These are phyloP conservation scores for Trichoderma semiorbis DNA, from an alignment of 2,329 filamentous ascomycete species.

Conservation along the genomic window DNA sequence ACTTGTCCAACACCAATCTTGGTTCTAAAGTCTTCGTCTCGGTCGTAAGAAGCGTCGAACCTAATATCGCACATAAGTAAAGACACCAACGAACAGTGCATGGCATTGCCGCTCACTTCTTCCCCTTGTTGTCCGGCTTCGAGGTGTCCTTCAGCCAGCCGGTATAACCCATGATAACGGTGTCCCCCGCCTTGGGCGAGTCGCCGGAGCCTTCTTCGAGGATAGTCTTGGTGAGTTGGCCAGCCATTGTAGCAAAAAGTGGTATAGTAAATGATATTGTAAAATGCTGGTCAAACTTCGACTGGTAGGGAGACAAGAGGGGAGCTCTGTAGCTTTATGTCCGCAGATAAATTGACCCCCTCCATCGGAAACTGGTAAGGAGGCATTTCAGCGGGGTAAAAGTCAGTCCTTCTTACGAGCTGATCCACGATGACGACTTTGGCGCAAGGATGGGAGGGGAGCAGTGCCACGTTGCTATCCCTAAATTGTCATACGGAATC, in stretches of 20 bases:
- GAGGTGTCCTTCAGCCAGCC: slow-evolving; percentile 73
- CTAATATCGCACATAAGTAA: slow-evolving; percentile 42
- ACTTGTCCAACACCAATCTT: slow-evolving; percentile 82
- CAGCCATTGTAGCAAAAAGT: neutral
- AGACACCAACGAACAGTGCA: neutral
- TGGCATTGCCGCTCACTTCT: slow-evolving; percentile 53
- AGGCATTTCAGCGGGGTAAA: neutral
- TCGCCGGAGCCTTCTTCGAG: slow-evolving; percentile 53
- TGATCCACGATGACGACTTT: slow-evolving; percentile 12
- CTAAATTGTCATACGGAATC: neutral
- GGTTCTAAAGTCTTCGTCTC: slow-evolving; percentile 43
- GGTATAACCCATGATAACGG: slow-evolving; percentile 85
- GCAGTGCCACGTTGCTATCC: slow-evolving; percentile 2
- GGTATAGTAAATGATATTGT: neutral
- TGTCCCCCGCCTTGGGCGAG: slow-evolving; percentile 59
- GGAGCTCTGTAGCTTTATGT: neutral
- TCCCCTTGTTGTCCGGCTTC: slow-evolving; percentile 63
- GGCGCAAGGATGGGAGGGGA: neutral
- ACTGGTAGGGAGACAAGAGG: neutral
- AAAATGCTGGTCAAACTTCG: neutral
- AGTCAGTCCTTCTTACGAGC: neutral
- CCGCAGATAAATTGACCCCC: neutral
- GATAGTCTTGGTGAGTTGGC: slow-evolving; percentile 50
- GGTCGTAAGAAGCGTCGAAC: slow-evolving; percentile 82
- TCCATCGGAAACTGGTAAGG: neutral